Evolutionary conservation across 2,329 filamentous ascomycete genomes (phyloP).

Genomic region (Leptoxyphium fumago): DNA sequence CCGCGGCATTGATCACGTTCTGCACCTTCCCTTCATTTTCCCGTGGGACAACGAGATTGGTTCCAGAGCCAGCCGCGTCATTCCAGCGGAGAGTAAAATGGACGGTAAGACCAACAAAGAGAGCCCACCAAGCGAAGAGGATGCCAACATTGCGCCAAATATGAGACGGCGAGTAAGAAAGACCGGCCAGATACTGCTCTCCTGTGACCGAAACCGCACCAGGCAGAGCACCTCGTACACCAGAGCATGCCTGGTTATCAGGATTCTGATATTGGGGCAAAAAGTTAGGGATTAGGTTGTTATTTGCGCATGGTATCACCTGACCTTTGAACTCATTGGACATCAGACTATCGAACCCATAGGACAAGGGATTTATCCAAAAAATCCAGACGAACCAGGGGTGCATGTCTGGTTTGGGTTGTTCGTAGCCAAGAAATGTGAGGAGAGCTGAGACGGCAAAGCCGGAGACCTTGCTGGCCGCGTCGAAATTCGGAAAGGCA

Average conservation of each 20-base stretch:
- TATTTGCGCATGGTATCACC: slow-evolving; percentile 41
- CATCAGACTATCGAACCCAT: slow-evolving; percentile 22
- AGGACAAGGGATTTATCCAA: slow-evolving; percentile 46
- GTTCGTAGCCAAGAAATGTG: slow-evolving; percentile 19
- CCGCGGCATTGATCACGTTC: slow-evolving; percentile 39
- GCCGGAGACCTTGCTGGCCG: slow-evolving; percentile 18
- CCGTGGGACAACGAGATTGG: slow-evolving; percentile 46
- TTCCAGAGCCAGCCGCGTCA: slow-evolving; percentile 33
- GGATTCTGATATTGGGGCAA: slow-evolving; percentile 25
- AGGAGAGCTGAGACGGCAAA: slow-evolving; percentile 17
- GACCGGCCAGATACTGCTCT: slow-evolving; percentile 40
- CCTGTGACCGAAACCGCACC: slow-evolving; percentile 43
- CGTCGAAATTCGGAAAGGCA: slow-evolving; percentile 16
- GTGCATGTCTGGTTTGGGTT: slow-evolving; percentile 23
- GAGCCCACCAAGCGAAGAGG: slow-evolving; percentile 47
- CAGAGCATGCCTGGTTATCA: slow-evolving; percentile 23
- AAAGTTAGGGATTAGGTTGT: slow-evolving; percentile 19
- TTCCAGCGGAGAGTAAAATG: slow-evolving; percentile 31
- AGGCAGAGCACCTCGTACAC: slow-evolving; percentile 41
- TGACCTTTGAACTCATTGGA: slow-evolving; percentile 44
- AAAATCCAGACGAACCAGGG: slow-evolving; percentile 36
- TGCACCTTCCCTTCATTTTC: slow-evolving; percentile 34
- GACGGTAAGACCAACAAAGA: slow-evolving; percentile 46
- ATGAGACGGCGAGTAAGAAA: slow-evolving; percentile 31
- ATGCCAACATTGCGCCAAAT: slow-evolving; percentile 51